A percentile compares a stretch with the other conserved stretches of the same genome.
Evolutionary conservation across 805 yeast species (phyloP).

Genomic region (Tetrapisispora taiwanensis): DNA sequence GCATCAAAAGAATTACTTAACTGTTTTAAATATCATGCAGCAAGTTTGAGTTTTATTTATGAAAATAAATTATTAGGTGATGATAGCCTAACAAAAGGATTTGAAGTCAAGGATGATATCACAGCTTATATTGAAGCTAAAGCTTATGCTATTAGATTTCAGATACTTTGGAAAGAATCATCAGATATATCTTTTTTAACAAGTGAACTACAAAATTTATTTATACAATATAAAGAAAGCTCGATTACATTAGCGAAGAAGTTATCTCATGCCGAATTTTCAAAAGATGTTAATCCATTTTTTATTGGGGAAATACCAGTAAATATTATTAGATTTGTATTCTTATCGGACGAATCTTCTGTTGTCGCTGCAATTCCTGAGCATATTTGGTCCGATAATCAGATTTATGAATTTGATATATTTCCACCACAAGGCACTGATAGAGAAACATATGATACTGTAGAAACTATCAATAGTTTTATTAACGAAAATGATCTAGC

Average conservation of each 20-base stretch:
- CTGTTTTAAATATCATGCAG: constrained; percentile 52
- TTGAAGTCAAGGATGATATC: constrained; percentile 24
- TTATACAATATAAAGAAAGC: constrained; percentile 10
- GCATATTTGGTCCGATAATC: constrained; percentile 48
- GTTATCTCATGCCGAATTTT: not conserved
- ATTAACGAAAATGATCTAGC: constrained; percentile 26
- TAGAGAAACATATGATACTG: constrained; percentile 26
- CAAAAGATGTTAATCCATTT: constrained; percentile 11
- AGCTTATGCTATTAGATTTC: constrained; percentile 50
- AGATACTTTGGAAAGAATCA: constrained; percentile 43
- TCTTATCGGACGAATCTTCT: constrained; percentile 60
- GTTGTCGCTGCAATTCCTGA: constrained; percentile 63
- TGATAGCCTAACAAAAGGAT: constrained; percentile 5
- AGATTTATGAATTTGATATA: constrained; percentile 60
- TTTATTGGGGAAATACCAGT: constrained; percentile 36
- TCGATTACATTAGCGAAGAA: constrained; percentile 2
- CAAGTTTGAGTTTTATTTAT: constrained; percentile 28
- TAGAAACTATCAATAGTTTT: constrained; percentile 29
- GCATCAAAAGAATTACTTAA: constrained; percentile 40
- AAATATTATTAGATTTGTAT: constrained; percentile 56
- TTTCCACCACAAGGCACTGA: constrained; percentile 48
- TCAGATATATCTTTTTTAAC: constrained; percentile 39
- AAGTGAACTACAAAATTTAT: constrained; percentile 30
- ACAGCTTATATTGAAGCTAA: constrained; percentile 22
- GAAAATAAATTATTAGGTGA: constrained; percentile 21